These are phyloP conservation scores for Rhynchospora tenuis DNA, from an alignment of 176 grass and related monocot genomes.

Conservation along the genomic window DNA sequence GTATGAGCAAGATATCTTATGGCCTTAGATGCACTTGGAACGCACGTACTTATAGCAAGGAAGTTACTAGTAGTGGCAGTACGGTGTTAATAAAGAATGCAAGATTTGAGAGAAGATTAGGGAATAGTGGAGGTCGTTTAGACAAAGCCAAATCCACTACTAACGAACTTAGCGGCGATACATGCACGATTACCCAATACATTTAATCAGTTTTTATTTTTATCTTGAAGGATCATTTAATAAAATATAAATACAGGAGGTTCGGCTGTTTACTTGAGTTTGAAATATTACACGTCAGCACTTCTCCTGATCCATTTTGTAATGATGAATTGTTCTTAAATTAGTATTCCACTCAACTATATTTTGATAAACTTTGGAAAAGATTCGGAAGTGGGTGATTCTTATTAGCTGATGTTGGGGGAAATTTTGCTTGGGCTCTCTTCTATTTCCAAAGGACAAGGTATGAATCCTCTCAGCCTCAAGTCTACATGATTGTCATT, in stretches of 20 bases:
- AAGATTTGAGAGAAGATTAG: not conserved
- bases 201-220: not conserved
- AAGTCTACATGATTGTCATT: no score
- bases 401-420: not conserved
- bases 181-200: not conserved
- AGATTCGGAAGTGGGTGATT: not conserved
- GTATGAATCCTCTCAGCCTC: not conserved
- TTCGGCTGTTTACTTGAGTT: not conserved
- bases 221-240: not conserved
- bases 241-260: not conserved
- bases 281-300: not conserved
- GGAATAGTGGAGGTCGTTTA: conserved; percentile 21
- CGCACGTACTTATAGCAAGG: not conserved
- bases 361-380: not conserved
- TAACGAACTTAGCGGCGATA: conserved; percentile 6
- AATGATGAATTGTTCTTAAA: not conserved
- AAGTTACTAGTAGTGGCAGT: not conserved
- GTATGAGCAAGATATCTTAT: not conserved
- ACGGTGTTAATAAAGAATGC: not conserved
- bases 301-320: not conserved
- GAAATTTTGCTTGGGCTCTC: not conserved
- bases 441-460: conserved; percentile 5
- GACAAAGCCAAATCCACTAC: not conserved
- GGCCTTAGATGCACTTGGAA: not conserved
- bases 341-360: not conserved